A percentile compares a stretch with the other conserved stretches of the same genome.
These are phyloP conservation scores for Pleurotus tuoliensis DNA, from an alignment of 768 basidiomycete species.

Conservation along the genomic window DNA sequence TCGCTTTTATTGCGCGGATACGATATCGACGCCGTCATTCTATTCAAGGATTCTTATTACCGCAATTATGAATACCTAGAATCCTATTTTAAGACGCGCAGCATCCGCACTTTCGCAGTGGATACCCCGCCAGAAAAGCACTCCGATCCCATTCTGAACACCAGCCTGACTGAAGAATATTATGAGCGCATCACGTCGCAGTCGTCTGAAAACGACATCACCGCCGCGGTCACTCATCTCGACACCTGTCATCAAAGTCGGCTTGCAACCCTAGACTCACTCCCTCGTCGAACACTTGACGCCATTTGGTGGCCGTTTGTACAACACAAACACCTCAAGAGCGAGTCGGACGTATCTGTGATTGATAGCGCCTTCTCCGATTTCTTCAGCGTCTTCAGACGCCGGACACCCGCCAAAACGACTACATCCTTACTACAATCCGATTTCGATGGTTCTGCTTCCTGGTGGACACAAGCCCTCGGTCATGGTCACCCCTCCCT, in stretches of 20 bases:
- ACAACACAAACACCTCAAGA: constrained; percentile 74
- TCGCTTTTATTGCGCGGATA: constrained; percentile 89
- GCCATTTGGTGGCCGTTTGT: constrained; percentile 97
- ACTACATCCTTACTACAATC: constrained; percentile 41
- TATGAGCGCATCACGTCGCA: constrained; percentile 50
- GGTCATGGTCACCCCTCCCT: constrained; percentile 79
- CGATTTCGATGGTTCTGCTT: constrained; percentile 88
- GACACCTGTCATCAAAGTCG: constrained; percentile 62
- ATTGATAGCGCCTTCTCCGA: constrained; percentile 90
- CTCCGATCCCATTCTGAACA: constrained; percentile 42
- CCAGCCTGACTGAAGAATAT: constrained; percentile 59
- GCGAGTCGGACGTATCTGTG: constrained; percentile 74
- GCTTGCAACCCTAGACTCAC: constrained; percentile 68
- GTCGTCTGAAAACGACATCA: constrained; percentile 33
- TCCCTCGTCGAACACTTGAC: constrained; percentile 74
- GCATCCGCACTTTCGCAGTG: constrained; percentile 49
- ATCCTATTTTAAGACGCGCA: constrained; percentile 75
- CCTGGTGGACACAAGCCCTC: constrained; percentile 96
- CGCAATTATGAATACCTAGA: constrained; percentile 80
- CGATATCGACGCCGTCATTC: constrained; percentile 75
- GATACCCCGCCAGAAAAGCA: constrained; percentile 54
- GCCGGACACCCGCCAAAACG: constrained; percentile 11
- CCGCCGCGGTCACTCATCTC: constrained; percentile 50
- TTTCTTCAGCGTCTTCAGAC: constrained; percentile 73
- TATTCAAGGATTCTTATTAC: constrained; percentile 86